These are phyloP conservation scores for Graphilbum ipis-grandicollis DNA, from an alignment of 2,329 filamentous ascomycete genomes.

Conservation along the genomic window DNA sequence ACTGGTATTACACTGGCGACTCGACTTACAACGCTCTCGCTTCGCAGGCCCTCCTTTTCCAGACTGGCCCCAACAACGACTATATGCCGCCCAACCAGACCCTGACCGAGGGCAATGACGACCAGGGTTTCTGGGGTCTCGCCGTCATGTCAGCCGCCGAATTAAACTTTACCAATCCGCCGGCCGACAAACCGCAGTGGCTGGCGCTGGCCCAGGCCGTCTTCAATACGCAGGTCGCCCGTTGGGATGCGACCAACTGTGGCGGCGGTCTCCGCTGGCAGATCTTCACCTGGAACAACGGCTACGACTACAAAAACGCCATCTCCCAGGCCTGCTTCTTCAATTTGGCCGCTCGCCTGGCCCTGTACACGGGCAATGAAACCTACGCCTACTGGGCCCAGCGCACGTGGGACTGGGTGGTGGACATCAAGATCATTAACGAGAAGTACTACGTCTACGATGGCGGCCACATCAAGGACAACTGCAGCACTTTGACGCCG, in stretches of 20 bases:
- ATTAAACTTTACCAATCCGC: constrained; percentile 46
- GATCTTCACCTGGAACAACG: constrained; percentile 67
- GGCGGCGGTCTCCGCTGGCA: constrained; percentile 71
- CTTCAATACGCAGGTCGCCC: constrained; percentile 59
- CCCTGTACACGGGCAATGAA: constrained; percentile 55
- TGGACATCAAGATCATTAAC: constrained; percentile 37
- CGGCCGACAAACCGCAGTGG: constrained; percentile 41
- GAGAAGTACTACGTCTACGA: constrained; percentile 41
- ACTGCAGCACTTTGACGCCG: constrained; percentile 39
- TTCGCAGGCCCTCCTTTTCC: constrained; percentile 51
- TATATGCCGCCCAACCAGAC: constrained; percentile 66
- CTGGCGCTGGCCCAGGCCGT: constrained; percentile 59
- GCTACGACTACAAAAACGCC: constrained; percentile 54
- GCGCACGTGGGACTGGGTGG: constrained; percentile 54
- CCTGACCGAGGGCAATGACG: constrained; percentile 48
- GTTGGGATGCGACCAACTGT: constrained; percentile 55
- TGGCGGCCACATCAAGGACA: constrained; percentile 36
- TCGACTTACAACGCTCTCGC: constrained; percentile 57
- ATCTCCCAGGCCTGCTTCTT: constrained; percentile 33
- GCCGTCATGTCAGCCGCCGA: constrained; percentile 56
- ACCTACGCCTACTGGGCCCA: constrained; percentile 68
- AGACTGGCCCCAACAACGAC: constrained; percentile 54
- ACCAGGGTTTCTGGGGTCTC: constrained; percentile 60
- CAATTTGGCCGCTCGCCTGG: constrained; percentile 39
- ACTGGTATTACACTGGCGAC: constrained; percentile 39